Conservation (phyloP, 2,329 filamentous ascomycete genomes). For the Phaeosphaeriaceae sp. region DNA sequence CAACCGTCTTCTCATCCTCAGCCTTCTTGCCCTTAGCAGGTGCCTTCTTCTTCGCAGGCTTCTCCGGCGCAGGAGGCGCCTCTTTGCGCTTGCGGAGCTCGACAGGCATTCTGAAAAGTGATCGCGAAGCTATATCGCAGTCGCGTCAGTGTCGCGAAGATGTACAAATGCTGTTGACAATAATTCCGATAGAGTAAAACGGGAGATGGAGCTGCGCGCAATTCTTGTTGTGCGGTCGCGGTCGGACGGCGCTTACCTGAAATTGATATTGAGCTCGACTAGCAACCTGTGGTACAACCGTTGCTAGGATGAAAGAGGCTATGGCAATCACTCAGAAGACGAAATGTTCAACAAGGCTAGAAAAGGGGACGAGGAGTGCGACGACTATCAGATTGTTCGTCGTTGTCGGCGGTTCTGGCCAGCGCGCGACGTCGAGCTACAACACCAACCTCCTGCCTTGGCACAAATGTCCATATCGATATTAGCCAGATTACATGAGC, state of each 20-base stretch:
- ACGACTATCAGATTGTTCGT: constrained; percentile 10
- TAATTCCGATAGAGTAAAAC: background rate
- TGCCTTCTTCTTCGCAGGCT: constrained; percentile 58
- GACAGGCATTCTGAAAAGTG: constrained; percentile 52
- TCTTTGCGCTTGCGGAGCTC: constrained; percentile 71
- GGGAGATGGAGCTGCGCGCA: constrained; percentile 1
- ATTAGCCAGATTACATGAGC: constrained; percentile 47
- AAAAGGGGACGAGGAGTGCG: constrained; percentile 1
- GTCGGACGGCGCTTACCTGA: constrained; percentile 23
- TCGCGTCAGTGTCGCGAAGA: constrained; percentile 32
- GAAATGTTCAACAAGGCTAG: constrained; percentile 7
- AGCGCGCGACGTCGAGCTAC: too few relatives aligned
- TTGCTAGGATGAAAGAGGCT: constrained; percentile 13
- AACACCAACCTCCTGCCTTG: constrained; percentile 43
- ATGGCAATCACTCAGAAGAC: constrained; percentile 9
- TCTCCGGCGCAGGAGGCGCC: constrained; percentile 57
- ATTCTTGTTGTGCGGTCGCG: constrained; percentile 6
- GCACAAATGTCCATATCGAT: constrained; percentile 34
- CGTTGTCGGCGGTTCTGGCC: too few relatives aligned
- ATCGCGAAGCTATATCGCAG: constrained; percentile 34
- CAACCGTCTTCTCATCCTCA: constrained; percentile 38
- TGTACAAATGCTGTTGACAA: constrained; percentile 12
- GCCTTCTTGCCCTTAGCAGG: constrained; percentile 48
- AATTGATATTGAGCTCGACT: constrained; percentile 6
- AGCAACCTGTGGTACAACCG: constrained; percentile 21